Evolutionary conservation across 2,329 filamentous ascomycete species (phyloP).

Genomic region (Coniochaeta sp.): DNA sequence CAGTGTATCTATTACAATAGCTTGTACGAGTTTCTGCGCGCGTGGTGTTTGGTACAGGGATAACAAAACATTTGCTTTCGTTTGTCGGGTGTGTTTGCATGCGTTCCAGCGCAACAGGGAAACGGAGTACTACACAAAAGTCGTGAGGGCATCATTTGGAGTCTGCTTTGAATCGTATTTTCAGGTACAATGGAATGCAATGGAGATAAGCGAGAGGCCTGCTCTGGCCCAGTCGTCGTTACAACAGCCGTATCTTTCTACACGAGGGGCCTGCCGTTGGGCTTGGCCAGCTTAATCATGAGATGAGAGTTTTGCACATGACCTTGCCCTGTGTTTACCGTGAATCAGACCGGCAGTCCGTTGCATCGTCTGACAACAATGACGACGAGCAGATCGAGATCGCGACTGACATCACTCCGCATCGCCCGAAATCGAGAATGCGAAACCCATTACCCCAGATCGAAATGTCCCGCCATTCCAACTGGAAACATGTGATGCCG

Average conservation of each 20-base stretch:
- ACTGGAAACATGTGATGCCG: not conserved
- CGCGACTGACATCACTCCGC: not conserved
- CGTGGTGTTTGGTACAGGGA: not conserved
- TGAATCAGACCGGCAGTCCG: not conserved
- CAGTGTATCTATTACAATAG: not conserved
- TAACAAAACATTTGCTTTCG: not conserved
- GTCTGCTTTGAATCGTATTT: not conserved
- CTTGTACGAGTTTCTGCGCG: not conserved
- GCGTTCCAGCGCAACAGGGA: conserved; percentile 1
- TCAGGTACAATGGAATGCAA: not conserved
- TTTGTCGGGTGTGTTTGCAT: not conserved
- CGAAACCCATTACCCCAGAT: not conserved
- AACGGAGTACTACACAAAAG: not conserved
- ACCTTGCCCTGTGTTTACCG: too few species aligned
- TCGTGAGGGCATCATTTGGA: not conserved
- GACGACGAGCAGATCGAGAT: not conserved
- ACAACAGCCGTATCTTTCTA: not conserved
- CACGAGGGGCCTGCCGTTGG: not conserved
- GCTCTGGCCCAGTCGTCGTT: not conserved
- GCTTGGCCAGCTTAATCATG: not conserved
- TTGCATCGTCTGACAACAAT: not conserved
- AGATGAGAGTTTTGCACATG: too few species aligned
- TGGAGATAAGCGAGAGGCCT: not conserved
- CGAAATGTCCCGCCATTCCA: not conserved
- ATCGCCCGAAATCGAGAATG: not conserved